Evolutionary conservation across 345 rosid genomes (phyloP).

Genomic region (Salix arbutifolia): DNA sequence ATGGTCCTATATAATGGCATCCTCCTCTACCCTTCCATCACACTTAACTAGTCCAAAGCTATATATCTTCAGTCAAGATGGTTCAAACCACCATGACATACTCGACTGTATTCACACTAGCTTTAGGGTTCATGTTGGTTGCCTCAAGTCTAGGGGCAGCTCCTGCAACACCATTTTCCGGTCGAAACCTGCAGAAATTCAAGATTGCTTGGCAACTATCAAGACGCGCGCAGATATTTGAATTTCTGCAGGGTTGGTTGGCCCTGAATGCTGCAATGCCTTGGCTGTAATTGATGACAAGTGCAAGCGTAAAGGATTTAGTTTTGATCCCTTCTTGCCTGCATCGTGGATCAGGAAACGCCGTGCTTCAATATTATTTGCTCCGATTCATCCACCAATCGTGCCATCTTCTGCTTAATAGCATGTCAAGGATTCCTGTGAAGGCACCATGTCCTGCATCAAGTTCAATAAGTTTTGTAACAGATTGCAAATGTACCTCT

Average conservation of each 20-base stretch:
- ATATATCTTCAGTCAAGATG: background rate
- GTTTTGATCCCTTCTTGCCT: background rate
- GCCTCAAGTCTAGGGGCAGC: background rate
- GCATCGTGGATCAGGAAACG: background rate
- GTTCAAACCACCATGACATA: background rate
- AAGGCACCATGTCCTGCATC: no score
- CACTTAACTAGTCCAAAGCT: background rate
- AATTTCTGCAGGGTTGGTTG: background rate
- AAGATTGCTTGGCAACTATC: background rate
- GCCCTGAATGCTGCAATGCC: background rate
- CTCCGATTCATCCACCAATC: background rate
- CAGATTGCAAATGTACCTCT: no score
- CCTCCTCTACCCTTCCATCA: background rate
- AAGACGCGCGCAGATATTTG: background rate
- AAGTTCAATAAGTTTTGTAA: no score
- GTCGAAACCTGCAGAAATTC: background rate
- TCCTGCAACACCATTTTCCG: background rate
- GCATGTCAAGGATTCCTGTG: background rate
- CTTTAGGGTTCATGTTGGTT: background rate
- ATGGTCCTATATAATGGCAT: background rate
- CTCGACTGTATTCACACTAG: background rate
- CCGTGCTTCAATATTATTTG: background rate
- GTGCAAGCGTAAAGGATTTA: background rate
- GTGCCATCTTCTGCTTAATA: background rate
- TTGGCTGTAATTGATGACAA: background rate